Evolutionary conservation across 2,329 filamentous ascomycete species (phyloP).

Genomic region (Teratosphaeria zuluensis): DNA sequence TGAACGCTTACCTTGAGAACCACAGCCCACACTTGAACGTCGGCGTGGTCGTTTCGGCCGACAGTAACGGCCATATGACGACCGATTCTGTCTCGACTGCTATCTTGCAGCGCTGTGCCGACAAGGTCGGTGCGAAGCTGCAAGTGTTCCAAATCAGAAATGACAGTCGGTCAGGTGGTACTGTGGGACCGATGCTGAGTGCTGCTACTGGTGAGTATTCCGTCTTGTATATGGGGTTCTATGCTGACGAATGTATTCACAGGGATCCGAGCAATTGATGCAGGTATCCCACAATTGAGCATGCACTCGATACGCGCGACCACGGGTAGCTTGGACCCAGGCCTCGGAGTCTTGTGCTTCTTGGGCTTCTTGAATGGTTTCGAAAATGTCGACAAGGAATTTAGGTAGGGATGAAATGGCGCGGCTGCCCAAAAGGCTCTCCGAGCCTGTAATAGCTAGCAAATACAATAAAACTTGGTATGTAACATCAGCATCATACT

Average conservation of each 20-base stretch:
- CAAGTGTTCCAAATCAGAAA: conserved; percentile 95
- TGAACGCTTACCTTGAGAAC: conserved; percentile 68
- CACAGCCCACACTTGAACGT: conserved; percentile 85
- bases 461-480: too few relatives aligned
- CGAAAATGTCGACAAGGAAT: conserved; percentile 76
- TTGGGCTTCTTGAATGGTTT: conserved; percentile 81
- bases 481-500: not conserved
- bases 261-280: conserved; percentile 75
- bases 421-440: not conserved
- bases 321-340: conserved; percentile 75
- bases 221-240: not conserved
- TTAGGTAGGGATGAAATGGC: conserved; percentile 32
- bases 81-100: conserved; percentile 80
- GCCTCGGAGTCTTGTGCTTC: conserved; percentile 78
- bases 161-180: conserved; percentile 79
- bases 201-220: conserved; percentile 46
- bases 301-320: conserved; percentile 93
- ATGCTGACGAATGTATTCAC: not conserved
- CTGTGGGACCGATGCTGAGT: conserved; percentile 86
- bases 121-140: conserved; percentile 59
- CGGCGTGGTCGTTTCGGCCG: conserved; percentile 68
- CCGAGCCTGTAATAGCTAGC: too few relatives aligned
- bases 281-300: conserved; percentile 79
- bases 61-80: conserved; percentile 92
- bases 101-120: conserved; percentile 67